Evolutionary conservation across 179 eudicot genomes (phyloP).

Genomic region (Monotropa hypopitys): DNA sequence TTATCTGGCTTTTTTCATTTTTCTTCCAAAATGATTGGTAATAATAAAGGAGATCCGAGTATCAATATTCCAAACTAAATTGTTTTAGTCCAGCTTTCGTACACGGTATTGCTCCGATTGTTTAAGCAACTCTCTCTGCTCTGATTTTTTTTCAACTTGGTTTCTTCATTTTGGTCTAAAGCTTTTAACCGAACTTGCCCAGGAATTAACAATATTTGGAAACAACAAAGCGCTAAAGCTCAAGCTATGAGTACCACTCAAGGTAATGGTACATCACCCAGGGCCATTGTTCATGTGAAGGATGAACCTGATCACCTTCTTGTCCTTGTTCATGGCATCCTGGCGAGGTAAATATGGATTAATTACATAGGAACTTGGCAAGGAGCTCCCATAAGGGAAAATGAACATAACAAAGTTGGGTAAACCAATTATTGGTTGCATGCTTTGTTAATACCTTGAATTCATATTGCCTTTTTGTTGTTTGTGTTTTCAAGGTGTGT

Average conservation of each 20-base stretch:
- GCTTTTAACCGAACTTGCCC: slow-evolving; percentile 10
- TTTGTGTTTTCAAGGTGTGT: background rate
- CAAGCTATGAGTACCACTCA: slow-evolving; percentile 49
- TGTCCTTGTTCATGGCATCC: slow-evolving; percentile 70
- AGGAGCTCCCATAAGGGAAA: background rate
- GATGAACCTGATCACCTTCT: slow-evolving; percentile 73
- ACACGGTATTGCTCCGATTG: background rate
- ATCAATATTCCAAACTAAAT: background rate
- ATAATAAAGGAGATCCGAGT: too few relatives aligned
- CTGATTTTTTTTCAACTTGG: background rate
- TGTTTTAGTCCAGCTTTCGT: background rate
- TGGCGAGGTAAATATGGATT: slow-evolving; percentile 39
- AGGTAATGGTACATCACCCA: slow-evolving; percentile 34
- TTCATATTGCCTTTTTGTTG: background rate
- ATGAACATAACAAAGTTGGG: background rate
- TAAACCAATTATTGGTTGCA: background rate
- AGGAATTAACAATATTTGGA: slow-evolving; percentile 42
- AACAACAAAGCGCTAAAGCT: slow-evolving; percentile 30
- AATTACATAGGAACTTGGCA: background rate
- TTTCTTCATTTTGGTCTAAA: background rate
- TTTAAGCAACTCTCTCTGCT: background rate
- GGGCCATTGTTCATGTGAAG: slow-evolving; percentile 18
- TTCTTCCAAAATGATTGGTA: too few relatives aligned
- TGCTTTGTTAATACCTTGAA: background rate
- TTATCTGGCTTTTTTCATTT: too few relatives aligned